phyloP scores from a whole-genome alignment of 1,284 basidiomycete species.

The Inonotus obliquus region DNA sequence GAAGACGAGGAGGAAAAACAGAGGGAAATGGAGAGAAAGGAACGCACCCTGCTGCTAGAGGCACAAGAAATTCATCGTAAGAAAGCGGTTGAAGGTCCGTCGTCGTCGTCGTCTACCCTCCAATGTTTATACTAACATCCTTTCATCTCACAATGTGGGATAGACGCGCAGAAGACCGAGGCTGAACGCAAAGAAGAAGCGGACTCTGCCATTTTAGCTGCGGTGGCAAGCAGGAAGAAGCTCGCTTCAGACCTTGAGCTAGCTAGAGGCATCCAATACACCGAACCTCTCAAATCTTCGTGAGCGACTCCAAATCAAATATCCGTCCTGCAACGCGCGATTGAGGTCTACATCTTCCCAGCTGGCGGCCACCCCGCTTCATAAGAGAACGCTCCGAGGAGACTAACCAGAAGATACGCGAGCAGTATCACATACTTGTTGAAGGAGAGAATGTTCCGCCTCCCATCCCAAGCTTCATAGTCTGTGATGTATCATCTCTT shows the following conservation, averaged over 20 bases:
- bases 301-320: conserved; percentile 34
- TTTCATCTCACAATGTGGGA: background rate
- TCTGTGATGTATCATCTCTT: conserved; percentile 33
- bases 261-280: conserved; percentile 89
- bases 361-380: conserved; percentile 87
- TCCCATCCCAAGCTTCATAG: conserved; percentile 87
- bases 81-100: conserved; percentile 76
- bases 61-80: conserved; percentile 88
- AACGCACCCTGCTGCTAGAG: conserved; percentile 82
- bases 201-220: conserved; percentile 87
- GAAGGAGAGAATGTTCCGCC: conserved; percentile 94
- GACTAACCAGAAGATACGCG: conserved; percentile 73
- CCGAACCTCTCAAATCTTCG: conserved; percentile 82
- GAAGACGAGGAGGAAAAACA: conserved; percentile 72
- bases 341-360: conserved; percentile 28
- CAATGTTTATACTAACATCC: conserved; percentile 10
- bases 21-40: conserved; percentile 71
- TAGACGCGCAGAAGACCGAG: conserved; percentile 84
- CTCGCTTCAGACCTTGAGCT: conserved; percentile 90
- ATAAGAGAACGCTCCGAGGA: conserved; percentile 68
- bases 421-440: conserved; percentile 88
- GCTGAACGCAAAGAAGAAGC: conserved; percentile 82
- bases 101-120: no score
- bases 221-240: conserved; percentile 87
- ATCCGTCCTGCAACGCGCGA: background rate